phyloP scores from a whole-genome alignment of 2,329 filamentous ascomycete genomes.

The Xylariaceae sp. region DNA sequence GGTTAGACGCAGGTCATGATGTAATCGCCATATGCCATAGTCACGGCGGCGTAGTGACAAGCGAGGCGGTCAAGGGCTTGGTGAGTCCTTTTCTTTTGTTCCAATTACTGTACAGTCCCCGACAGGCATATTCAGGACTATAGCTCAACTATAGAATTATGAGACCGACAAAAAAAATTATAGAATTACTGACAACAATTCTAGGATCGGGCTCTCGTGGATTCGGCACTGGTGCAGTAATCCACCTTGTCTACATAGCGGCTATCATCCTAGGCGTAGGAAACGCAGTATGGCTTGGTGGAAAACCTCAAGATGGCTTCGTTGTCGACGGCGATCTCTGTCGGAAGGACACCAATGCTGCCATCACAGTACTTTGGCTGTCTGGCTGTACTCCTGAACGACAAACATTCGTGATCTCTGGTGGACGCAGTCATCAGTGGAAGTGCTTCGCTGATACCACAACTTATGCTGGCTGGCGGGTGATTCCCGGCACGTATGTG shows the following conservation, averaged over 20 bases:
- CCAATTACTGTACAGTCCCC: no score
- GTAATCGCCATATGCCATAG: conserved; percentile 18
- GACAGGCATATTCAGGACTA: no score
- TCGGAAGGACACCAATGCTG: conserved; percentile 7
- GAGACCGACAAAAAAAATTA: no score
- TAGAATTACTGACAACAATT: no score
- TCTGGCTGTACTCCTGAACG: conserved; percentile 11
- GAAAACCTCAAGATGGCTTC: conserved; percentile 2
- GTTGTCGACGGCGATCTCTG: conserved; percentile 13
- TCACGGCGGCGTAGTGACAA: conserved; percentile 20
- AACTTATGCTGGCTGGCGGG: conserved; percentile 15
- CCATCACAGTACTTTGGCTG: conserved; percentile 3
- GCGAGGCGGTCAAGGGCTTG: conserved; percentile 17
- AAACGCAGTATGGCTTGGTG: conserved; percentile 15
- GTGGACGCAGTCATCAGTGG: conserved; percentile 11
- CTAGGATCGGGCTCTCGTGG: conserved; percentile 16
- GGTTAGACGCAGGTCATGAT: conserved; percentile 17
- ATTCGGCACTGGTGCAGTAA: conserved; percentile 10
- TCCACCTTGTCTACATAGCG: conserved; percentile 18
- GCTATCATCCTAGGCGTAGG: conserved; percentile 17
- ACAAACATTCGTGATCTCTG: conserved; percentile 1
- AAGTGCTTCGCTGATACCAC: conserved; percentile 10
- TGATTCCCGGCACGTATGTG: conserved; percentile 15
- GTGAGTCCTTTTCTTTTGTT: no score
- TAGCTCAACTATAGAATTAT: no score